Conservation (phyloP, 164 flowering plant species). For the Chloranthus sessilifolius region DNA sequence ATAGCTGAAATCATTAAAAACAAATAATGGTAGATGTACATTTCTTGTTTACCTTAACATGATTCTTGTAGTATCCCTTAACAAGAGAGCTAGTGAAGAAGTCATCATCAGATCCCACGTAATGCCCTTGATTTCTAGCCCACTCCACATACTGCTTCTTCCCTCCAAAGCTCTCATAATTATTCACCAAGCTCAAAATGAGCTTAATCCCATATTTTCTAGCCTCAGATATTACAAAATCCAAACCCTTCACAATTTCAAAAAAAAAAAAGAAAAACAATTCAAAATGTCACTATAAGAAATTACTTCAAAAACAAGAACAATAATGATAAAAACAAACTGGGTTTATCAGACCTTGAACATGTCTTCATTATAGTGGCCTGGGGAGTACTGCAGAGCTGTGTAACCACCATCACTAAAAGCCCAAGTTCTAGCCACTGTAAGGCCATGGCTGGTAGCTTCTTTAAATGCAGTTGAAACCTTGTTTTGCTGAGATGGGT, state of each 20-base stretch:
- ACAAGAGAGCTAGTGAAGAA: conserved; percentile 62
- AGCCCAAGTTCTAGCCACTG: conserved; percentile 79
- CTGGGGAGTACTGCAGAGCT: conserved; percentile 71
- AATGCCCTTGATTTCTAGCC: conserved; percentile 66
- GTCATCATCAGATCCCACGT: conserved; percentile 57
- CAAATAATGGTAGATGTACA: too few relatives aligned
- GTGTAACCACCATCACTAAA: conserved; percentile 65
- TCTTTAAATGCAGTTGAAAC: conserved; percentile 53
- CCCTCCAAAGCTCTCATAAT: conserved; percentile 64
- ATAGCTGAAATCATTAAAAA: too few relatives aligned
- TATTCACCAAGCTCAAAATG: conserved; percentile 66
- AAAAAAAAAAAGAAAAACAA: not conserved
- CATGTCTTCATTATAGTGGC: conserved; percentile 67
- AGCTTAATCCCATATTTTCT: conserved; percentile 56
- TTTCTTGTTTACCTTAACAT: conserved; percentile 60
- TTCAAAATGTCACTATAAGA: not conserved
- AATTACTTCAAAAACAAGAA: not conserved
- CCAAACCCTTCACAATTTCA: conserved; percentile 31
- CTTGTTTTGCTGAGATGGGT: conserved; percentile 52
- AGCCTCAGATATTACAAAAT: conserved; percentile 73
- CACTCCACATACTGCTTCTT: conserved; percentile 72
- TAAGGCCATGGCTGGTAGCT: conserved; percentile 54
- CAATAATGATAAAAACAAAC: not conserved
- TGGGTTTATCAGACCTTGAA: conserved; percentile 44
- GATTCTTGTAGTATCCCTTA: conserved; percentile 65